phyloP scores from a whole-genome alignment of 495 filamentous ascomycete genomes.

The Penicillium paradoxum region DNA sequence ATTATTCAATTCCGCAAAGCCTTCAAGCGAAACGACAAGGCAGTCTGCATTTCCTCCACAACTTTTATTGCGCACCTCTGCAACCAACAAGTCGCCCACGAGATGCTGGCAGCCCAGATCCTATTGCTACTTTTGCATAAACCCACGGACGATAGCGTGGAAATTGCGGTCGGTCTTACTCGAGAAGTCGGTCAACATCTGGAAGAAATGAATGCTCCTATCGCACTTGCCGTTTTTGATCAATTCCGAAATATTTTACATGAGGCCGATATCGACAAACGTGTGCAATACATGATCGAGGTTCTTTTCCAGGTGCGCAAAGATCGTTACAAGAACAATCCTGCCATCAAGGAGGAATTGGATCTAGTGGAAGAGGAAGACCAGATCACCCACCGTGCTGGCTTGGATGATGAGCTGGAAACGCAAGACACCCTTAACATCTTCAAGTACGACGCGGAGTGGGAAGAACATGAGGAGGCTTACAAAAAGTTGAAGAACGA shows the following conservation, averaged over 20 bases:
- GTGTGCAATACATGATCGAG: slow-evolving; percentile 98
- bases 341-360: slow-evolving; percentile 82
- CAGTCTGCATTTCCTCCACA: slow-evolving; percentile 82
- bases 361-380: slow-evolving; percentile 97
- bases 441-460: slow-evolving; percentile 89
- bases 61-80: slow-evolving; percentile 92
- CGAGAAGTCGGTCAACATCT: slow-evolving; percentile 88
- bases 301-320: slow-evolving; percentile 95
- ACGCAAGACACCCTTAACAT: slow-evolving; percentile 83
- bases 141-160: slow-evolving; percentile 95
- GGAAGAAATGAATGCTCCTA: slow-evolving; percentile 85
- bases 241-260: slow-evolving; percentile 93
- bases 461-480: slow-evolving; percentile 83
- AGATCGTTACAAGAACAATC: slow-evolving; percentile 94
- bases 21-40: slow-evolving; percentile 95
- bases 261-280: slow-evolving; percentile 92
- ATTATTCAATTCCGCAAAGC: slow-evolving; percentile 92
- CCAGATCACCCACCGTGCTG: slow-evolving; percentile 82
- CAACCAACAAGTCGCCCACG: slow-evolving; percentile 93
- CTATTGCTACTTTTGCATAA: slow-evolving; percentile 83
- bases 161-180: slow-evolving; percentile 91
- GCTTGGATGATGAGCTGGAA: slow-evolving; percentile 76
- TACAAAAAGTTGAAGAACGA: slow-evolving; percentile 88
- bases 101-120: slow-evolving; percentile 88
- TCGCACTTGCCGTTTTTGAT: slow-evolving; percentile 86